Evolutionary conservation across 2,329 filamentous ascomycete genomes (phyloP).

Genomic region (Cladobotryum mycophilum): DNA sequence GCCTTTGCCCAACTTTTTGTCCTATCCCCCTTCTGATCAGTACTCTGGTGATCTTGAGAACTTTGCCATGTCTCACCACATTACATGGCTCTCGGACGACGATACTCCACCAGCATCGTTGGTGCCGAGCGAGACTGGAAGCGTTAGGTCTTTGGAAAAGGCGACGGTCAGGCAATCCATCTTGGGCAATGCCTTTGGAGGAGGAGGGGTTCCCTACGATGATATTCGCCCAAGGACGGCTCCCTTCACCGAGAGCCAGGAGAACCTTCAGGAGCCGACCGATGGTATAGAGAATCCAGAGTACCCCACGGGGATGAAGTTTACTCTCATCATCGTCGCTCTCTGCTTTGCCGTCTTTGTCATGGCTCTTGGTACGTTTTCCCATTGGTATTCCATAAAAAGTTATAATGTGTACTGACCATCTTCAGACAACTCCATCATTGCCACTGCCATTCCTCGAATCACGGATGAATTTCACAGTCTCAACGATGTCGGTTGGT

Average conservation of each 20-base stretch:
- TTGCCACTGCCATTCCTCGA: constrained; percentile 44
- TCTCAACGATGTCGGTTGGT: constrained; percentile 46
- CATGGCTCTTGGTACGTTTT: constrained; percentile 31
- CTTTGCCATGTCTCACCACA: not conserved
- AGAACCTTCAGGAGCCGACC: constrained; percentile 19
- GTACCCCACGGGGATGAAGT: constrained; percentile 23
- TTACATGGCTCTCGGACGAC: not conserved
- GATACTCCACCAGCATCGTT: not conserved
- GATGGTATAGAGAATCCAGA: constrained; percentile 3
- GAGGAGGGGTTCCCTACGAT: not conserved
- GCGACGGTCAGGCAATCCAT: not conserved
- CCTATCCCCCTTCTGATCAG: not conserved
- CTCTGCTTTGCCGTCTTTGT: constrained; percentile 35
- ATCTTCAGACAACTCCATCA: constrained; percentile 36
- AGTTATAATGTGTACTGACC: not conserved
- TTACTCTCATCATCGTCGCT: constrained; percentile 31
- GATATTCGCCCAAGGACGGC: constrained; percentile 12
- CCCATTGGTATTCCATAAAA: too few relatives aligned
- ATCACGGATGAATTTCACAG: constrained; percentile 42
- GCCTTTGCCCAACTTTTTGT: not conserved
- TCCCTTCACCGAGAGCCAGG: constrained; percentile 18
- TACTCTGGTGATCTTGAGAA: not conserved
- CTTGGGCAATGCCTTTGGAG: not conserved
- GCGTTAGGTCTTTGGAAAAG: not conserved
- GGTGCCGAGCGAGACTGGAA: not conserved